These are phyloP conservation scores for Alternaria novae-zelandiae DNA, from an alignment of 2,329 filamentous ascomycete species.

Conservation along the genomic window DNA sequence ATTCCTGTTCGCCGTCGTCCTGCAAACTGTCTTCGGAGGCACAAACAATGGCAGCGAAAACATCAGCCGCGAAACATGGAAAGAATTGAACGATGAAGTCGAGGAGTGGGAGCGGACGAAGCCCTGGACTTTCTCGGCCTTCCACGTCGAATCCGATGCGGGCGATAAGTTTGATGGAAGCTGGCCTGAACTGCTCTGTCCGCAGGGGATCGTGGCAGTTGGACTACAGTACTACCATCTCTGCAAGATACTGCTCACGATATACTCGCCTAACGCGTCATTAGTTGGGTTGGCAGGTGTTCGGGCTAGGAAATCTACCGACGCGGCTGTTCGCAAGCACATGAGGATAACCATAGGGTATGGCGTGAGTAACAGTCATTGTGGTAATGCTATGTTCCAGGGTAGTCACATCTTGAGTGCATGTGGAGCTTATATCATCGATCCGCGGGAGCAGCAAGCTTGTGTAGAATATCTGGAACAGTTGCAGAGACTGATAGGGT, in stretches of 20 bases:
- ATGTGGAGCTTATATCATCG: slow-evolving; percentile 36
- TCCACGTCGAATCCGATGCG: slow-evolving; percentile 28
- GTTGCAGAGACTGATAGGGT: slow-evolving; percentile 32
- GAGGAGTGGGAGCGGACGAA: slow-evolving; percentile 43
- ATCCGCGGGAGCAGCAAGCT: slow-evolving; percentile 33
- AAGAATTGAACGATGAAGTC: slow-evolving; percentile 33
- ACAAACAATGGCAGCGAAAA: slow-evolving; percentile 18
- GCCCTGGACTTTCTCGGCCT: slow-evolving; percentile 37
- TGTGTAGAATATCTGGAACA: slow-evolving; percentile 36
- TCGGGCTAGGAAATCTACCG: slow-evolving; percentile 31
- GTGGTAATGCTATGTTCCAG: slow-evolving; percentile 40
- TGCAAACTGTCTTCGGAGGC: slow-evolving; percentile 35
- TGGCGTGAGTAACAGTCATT: slow-evolving; percentile 35
- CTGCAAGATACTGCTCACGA: slow-evolving; percentile 38
- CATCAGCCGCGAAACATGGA: slow-evolving; percentile 36
- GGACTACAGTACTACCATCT: slow-evolving; percentile 41
- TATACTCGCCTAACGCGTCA: slow-evolving; percentile 37
- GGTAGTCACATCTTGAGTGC: slow-evolving; percentile 39
- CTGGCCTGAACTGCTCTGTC: slow-evolving; percentile 33
- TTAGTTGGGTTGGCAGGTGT: slow-evolving; percentile 35
- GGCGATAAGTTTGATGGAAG: slow-evolving; percentile 29
- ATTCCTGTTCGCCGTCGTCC: slow-evolving; percentile 38
- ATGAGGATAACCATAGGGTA: slow-evolving; percentile 40
- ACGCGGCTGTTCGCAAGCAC: slow-evolving; percentile 35
- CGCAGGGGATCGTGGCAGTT: slow-evolving; percentile 35